Evolutionary conservation across 2,329 filamentous ascomycete genomes (phyloP).

Genomic region (Hymenoscyphus infarciens): DNA sequence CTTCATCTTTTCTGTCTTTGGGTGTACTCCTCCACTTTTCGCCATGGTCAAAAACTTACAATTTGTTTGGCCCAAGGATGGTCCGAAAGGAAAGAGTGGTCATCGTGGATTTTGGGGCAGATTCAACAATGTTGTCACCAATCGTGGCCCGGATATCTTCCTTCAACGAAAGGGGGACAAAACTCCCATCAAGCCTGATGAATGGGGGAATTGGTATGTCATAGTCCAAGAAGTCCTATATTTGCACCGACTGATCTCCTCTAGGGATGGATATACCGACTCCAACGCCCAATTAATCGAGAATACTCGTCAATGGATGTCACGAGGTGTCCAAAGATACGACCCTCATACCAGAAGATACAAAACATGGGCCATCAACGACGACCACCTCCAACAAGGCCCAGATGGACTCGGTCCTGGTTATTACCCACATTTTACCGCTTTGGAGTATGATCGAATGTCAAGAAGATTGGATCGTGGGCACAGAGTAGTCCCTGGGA

Average conservation of each 20-base stretch:
- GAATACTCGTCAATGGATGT: constrained; percentile 7
- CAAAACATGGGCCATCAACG: constrained; percentile 22
- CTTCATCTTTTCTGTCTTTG: neutral
- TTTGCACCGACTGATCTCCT: neutral
- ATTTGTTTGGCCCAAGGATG: constrained; percentile 35
- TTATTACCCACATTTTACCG: constrained; percentile 29
- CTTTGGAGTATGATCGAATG: constrained; percentile 23
- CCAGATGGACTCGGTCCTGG: constrained; percentile 12
- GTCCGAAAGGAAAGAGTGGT: constrained; percentile 23
- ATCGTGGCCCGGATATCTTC: constrained; percentile 42
- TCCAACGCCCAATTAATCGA: constrained; percentile 8
- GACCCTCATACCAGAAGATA: constrained; percentile 32
- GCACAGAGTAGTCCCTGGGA: constrained; percentile 14
- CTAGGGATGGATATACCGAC: constrained; percentile 33
- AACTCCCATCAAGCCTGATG: constrained; percentile 25
- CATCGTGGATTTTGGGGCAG: constrained; percentile 30
- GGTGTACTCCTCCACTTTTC: neutral
- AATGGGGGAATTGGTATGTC: constrained; percentile 33
- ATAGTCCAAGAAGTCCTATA: neutral
- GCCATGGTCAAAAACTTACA: constrained; percentile 18
- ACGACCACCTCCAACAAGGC: constrained; percentile 24
- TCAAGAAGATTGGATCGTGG: constrained; percentile 9
- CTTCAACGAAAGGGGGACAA: constrained; percentile 27
- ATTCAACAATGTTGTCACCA: constrained; percentile 38
- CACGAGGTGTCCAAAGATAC: constrained; percentile 27